These are phyloP conservation scores for Yamadazyma dendronema DNA, from an alignment of 1,139 yeast genomes.

Conservation along the genomic window DNA sequence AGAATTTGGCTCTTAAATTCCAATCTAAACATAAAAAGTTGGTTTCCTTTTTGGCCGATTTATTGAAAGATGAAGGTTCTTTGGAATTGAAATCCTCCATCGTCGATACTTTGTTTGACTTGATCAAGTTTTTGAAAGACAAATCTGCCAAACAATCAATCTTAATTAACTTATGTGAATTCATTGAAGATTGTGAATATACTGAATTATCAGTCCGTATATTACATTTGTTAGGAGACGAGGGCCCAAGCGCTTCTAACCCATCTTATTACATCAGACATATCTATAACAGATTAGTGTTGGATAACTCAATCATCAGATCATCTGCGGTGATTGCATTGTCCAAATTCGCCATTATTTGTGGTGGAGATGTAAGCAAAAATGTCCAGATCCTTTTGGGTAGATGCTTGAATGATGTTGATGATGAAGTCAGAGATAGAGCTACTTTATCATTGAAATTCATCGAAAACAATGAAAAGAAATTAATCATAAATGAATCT, in stretches of 20 bases:
- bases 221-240: constrained; percentile 86
- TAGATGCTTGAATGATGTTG: constrained; percentile 84
- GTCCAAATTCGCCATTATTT: constrained; percentile 83
- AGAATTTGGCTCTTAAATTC: constrained; percentile 88
- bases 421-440: constrained; percentile 98
- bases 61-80: constrained; percentile 90
- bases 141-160: constrained; percentile 77
- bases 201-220: constrained; percentile 91
- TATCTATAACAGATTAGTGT: constrained; percentile 92
- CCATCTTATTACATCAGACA: constrained; percentile 94
- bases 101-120: constrained; percentile 86
- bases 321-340: constrained; percentile 94
- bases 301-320: constrained; percentile 92
- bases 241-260: constrained; percentile 84
- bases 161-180: constrained; percentile 87
- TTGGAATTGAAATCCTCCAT: constrained; percentile 80
- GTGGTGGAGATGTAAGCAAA: constrained; percentile 63
- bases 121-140: constrained; percentile 79
- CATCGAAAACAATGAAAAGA: constrained; percentile 49
- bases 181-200: constrained; percentile 96
- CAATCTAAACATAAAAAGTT: constrained; percentile 86
- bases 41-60: constrained; percentile 78
- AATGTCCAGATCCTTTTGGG: constrained; percentile 74
- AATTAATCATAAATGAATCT: constrained; percentile 64
- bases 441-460: constrained; percentile 83